These are phyloP conservation scores for Microbotryum violaceum DNA, from an alignment of 1,284 basidiomycete species.

Conservation along the genomic window DNA sequence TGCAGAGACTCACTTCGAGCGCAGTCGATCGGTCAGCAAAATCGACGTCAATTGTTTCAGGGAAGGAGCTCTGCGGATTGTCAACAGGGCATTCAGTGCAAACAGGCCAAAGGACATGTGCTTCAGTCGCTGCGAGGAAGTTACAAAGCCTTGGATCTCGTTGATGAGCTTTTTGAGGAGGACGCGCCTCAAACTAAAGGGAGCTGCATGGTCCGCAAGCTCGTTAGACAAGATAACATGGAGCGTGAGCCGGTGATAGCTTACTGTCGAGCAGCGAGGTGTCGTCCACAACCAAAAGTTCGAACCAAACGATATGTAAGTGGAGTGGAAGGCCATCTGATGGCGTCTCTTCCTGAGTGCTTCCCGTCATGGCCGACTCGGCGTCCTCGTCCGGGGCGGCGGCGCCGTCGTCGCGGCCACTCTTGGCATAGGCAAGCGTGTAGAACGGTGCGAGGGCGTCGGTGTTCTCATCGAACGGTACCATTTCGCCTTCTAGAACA, in stretches of 20 bases:
- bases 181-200: slow-evolving; percentile 52
- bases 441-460: slow-evolving; percentile 46
- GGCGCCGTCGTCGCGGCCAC: not conserved
- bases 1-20: slow-evolving; percentile 12
- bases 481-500: slow-evolving; percentile 81
- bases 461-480: slow-evolving; percentile 58
- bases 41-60: slow-evolving; percentile 49
- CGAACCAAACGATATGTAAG: slow-evolving; percentile 69
- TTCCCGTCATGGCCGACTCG: slow-evolving; percentile 41
- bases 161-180: slow-evolving; percentile 56
- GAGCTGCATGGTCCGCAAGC: slow-evolving; percentile 22
- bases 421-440: slow-evolving; percentile 19
- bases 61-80: slow-evolving; percentile 47
- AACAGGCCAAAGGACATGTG: not conserved
- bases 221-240: not conserved
- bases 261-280: slow-evolving; percentile 49
- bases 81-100: not conserved
- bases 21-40: slow-evolving; percentile 35
- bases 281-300: slow-evolving; percentile 60
- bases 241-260: not conserved
- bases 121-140: not conserved
- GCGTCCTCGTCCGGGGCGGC: not conserved
- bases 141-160: slow-evolving; percentile 51
- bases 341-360: slow-evolving; percentile 44
- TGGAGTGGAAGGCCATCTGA: slow-evolving; percentile 48